These are phyloP conservation scores for Chrysoporthe puriensis DNA, from an alignment of 2,329 filamentous ascomycete species.

Conservation along the genomic window DNA sequence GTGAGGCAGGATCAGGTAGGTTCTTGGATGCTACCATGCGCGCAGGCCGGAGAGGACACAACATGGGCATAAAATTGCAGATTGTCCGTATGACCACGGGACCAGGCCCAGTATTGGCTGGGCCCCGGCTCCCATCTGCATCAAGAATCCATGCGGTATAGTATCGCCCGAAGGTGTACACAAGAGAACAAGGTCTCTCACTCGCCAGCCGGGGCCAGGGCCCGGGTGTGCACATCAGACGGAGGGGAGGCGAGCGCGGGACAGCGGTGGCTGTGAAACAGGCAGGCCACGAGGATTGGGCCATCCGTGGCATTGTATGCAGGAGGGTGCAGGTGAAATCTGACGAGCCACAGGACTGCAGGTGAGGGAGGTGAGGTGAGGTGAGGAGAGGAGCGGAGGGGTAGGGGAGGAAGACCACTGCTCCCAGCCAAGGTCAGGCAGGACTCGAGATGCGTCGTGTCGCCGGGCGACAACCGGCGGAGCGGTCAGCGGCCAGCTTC, in stretches of 20 bases:
- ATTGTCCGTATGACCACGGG: constrained; percentile 25
- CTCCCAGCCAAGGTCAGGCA: constrained; percentile 1
- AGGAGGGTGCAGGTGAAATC: constrained; percentile 25
- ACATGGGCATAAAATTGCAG: constrained; percentile 24
- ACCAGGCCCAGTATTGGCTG: constrained; percentile 27
- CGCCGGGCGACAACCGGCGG: constrained; percentile 20
- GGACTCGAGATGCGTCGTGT: constrained; percentile 9
- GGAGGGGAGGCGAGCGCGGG: constrained; percentile 13
- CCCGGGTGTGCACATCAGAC: constrained; percentile 9
- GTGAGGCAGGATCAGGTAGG: constrained; percentile 13
- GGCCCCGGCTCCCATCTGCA: constrained; percentile 17
- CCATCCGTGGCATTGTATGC: constrained; percentile 23
- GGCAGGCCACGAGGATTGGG: constrained; percentile 20
- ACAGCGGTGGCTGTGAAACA: constrained; percentile 12
- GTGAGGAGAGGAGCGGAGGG: not conserved
- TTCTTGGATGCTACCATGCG: constrained; percentile 8
- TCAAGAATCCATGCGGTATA: constrained; percentile 25
- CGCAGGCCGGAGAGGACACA: constrained; percentile 2
- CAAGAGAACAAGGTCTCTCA: constrained; percentile 21
- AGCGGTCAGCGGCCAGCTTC: constrained; percentile 26
- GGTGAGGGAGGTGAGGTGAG: not conserved
- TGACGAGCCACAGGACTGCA: constrained; percentile 27
- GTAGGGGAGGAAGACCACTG: not conserved
- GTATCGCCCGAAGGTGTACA: constrained; percentile 19
- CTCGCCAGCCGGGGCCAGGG: constrained; percentile 23